Evolutionary conservation across 768 basidiomycete species (phyloP).

Genomic region (Cantharellus anzutake): DNA sequence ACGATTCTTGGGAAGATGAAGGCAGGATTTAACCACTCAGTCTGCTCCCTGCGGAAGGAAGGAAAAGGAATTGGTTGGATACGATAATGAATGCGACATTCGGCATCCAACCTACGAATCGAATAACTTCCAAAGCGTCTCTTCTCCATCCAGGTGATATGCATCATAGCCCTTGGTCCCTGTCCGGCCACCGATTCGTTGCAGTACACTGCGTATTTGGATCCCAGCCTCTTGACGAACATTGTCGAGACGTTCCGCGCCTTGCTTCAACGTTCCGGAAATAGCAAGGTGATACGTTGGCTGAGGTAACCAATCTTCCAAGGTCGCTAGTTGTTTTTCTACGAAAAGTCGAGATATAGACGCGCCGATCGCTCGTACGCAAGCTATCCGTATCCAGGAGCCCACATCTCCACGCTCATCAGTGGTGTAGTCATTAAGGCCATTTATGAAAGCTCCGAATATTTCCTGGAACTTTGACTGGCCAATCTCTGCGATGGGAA

Average conservation of each 20-base stretch:
- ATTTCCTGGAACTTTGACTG: conserved; percentile 24
- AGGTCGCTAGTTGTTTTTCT: neutral
- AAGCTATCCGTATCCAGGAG: conserved; percentile 79
- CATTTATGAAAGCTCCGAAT: conserved; percentile 35
- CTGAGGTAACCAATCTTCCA: conserved; percentile 40
- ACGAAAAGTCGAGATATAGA: conserved; percentile 33
- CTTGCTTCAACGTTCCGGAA: conserved; percentile 65
- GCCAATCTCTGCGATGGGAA: conserved; percentile 28
- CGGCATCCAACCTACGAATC: no score
- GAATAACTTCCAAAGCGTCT: no score
- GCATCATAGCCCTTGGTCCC: no score
- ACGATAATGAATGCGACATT: no score
- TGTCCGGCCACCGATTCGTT: conserved; percentile 10
- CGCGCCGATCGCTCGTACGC: conserved; percentile 43
- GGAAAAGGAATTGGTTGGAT: no score
- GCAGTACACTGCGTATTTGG: conserved; percentile 34
- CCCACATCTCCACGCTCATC: conserved; percentile 96
- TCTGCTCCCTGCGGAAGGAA: conserved; percentile 16
- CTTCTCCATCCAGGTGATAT: no score
- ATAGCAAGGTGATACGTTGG: conserved; percentile 36
- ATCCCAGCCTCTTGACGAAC: conserved; percentile 67
- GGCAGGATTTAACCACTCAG: conserved; percentile 48
- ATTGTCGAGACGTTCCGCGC: conserved; percentile 78
- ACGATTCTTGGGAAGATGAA: conserved; percentile 64
- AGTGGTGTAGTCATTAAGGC: conserved; percentile 73